Evolutionary conservation across 805 yeast species (phyloP).

Genomic region (Kockiozyma suomiensis): DNA sequence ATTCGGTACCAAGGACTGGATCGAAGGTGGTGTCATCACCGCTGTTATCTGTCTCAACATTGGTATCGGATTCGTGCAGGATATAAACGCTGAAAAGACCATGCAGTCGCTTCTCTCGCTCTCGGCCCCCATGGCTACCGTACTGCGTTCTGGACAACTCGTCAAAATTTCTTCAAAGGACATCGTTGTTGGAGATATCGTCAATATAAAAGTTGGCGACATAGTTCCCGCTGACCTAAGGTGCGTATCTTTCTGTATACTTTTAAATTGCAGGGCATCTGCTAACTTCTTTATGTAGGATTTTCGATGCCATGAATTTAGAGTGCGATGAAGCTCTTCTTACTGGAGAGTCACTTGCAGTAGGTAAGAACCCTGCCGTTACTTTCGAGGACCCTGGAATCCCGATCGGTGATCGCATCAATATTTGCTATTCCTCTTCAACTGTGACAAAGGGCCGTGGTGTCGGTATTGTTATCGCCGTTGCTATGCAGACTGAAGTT

Average conservation of each 20-base stretch:
- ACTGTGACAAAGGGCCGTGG: constrained; percentile 76
- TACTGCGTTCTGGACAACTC: constrained; percentile 62
- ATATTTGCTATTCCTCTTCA: constrained; percentile 70
- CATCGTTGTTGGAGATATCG: constrained; percentile 75
- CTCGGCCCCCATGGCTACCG: constrained; percentile 71
- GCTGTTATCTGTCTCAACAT: constrained; percentile 68
- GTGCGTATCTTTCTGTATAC: not conserved
- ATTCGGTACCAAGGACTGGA: constrained; percentile 74
- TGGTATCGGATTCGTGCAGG: constrained; percentile 69
- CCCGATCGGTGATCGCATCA: constrained; percentile 74
- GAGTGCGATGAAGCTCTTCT: constrained; percentile 71
- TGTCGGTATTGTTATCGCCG: constrained; percentile 64
- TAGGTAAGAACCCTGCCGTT: constrained; percentile 53
- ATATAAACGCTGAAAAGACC: constrained; percentile 72
- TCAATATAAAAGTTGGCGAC: constrained; percentile 66
- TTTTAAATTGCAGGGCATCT: not conserved
- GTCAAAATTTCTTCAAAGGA: constrained; percentile 60
- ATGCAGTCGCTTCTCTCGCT: constrained; percentile 72
- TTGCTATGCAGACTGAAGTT: constrained; percentile 72
- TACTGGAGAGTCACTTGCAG: constrained; percentile 68
- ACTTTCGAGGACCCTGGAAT: constrained; percentile 46
- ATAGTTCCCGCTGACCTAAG: constrained; percentile 74
- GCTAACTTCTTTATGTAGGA: constrained; percentile 40
- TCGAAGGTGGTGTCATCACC: constrained; percentile 78
- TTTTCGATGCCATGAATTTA: constrained; percentile 60